Evolutionary conservation across 768 basidiomycete genomes (phyloP), one percentile per base, ranked within the genome.

Genomic region (Porphyrellus cyaneotinctus): DNA sequence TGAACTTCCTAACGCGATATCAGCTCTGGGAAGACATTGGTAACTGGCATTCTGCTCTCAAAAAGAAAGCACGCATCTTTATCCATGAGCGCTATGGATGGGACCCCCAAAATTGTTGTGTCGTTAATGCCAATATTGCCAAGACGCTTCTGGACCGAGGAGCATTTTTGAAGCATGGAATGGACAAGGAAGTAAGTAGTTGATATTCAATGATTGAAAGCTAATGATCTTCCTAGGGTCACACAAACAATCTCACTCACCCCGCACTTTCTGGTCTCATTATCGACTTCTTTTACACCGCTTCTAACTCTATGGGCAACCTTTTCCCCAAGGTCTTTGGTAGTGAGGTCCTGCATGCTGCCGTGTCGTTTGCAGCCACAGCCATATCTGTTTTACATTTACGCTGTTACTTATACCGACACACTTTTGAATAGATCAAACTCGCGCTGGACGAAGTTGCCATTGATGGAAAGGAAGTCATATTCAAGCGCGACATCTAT

Each of bases 231-330:
- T 18, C 17, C 36, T n/a, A 54, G 53, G 57, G 53, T 5, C 47
- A 45, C 23, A 43, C 20, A 1, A 58, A 58, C 36, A 58, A 54
- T 23, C 39, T 58, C 2, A 38, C 47, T 2, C 51, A 55, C 11
- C 53, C 32, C 2, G 50, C 23, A 6, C 51, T 55, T 17, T 10
- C 28, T 3, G 43, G 53, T 4, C 43, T 58, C 43, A 14, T 58
- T 5, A 12, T 58, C 14, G 45, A 58, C 15, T n/a, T 56, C 43
- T 28, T 56, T 56, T 55, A 58, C 14, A 52, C 42, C 1, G 39
- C 53, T 24, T 15, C 43, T 12, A 31, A 7, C 15, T 52, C 32
- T 6, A 30, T 30, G 17, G 42, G 42, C 17, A 43, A 30, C n/a
- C 26, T 43, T 30, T 43, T 43, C 4, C 47, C 37, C 1, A 30